A percentile compares a stretch with the other conserved stretches of the same genome.
Evolutionary conservation across 2,329 filamentous ascomycete genomes (phyloP).

Genomic region (Phaeosphaeriaceae sp.): DNA sequence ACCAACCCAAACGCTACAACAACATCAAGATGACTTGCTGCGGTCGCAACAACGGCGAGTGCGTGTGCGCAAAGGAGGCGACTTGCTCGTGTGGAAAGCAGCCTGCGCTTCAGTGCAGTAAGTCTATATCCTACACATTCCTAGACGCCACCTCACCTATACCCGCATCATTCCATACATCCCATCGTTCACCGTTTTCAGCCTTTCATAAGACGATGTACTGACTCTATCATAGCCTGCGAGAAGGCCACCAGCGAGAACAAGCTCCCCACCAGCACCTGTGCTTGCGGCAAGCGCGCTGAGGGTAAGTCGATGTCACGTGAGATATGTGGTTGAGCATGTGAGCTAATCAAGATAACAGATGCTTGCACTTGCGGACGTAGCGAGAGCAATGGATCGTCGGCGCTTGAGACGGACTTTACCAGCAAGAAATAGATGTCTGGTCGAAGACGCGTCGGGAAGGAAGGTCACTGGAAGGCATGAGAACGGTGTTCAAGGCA

Average conservation of each 20-base stretch:
- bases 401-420: slow-evolving; percentile 82
- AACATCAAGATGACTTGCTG: slow-evolving; percentile 61
- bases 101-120: slow-evolving; percentile 80
- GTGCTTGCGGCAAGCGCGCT: slow-evolving; percentile 79
- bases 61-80: slow-evolving; percentile 66
- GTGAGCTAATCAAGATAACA: slow-evolving; percentile 15
- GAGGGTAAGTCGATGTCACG: slow-evolving; percentile 62
- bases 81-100: slow-evolving; percentile 90
- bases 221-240: slow-evolving; percentile 60
- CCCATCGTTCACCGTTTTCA: background rate
- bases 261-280: slow-evolving; percentile 70
- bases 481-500: background rate
- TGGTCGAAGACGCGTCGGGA: background rate
- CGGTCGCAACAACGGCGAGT: slow-evolving; percentile 63
- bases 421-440: slow-evolving; percentile 67
- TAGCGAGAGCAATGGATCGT: slow-evolving; percentile 66
- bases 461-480: background rate
- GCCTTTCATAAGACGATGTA: slow-evolving; percentile 7
- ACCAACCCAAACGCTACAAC: slow-evolving; percentile 14
- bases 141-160: background rate
- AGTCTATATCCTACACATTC: slow-evolving; percentile 13
- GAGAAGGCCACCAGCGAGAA: slow-evolving; percentile 81
- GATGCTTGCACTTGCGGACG: slow-evolving; percentile 82
- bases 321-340: background rate
- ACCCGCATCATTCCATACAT: too few relatives aligned